Conservation (phyloP, 768 basidiomycete species). For the Lyophyllum atratum region DNA sequence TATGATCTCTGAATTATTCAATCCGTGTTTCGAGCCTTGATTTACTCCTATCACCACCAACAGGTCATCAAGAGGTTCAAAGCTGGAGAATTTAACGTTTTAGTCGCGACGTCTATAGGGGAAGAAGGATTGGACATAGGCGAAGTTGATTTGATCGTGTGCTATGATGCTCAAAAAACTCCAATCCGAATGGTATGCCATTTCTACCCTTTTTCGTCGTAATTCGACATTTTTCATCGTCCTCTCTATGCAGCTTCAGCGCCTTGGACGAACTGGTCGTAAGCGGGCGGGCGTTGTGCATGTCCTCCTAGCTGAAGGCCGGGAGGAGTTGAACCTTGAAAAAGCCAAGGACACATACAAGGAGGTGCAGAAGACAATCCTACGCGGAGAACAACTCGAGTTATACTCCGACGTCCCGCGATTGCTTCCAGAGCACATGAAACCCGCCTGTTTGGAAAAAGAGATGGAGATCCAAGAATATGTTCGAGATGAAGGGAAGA, state of each 20-base stretch:
- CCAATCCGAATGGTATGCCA: conserved; percentile 89
- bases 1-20: conserved; percentile 32
- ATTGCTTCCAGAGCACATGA: conserved; percentile 75
- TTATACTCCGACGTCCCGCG: conserved; percentile 92
- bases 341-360: conserved; percentile 85
- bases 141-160: conserved; percentile 93
- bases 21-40: not conserved
- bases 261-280: conserved; percentile 93
- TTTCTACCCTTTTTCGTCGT: not conserved
- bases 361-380: conserved; percentile 86
- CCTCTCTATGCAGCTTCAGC: conserved; percentile 70
- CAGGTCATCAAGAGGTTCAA: conserved; percentile 91
- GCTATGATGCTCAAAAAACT: conserved; percentile 96
- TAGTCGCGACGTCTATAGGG: conserved; percentile 96
- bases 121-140: conserved; percentile 99
- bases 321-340: conserved; percentile 90
- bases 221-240: not conserved
- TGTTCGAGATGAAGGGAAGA: conserved; percentile 49
- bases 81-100: conserved; percentile 81
- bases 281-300: conserved; percentile 90
- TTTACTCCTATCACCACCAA: conserved; percentile 6
- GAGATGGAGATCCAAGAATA: conserved; percentile 81
- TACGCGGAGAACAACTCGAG: conserved; percentile 83
- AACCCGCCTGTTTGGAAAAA: conserved; percentile 79
- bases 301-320: conserved; percentile 84